Evolutionary conservation across 1,139 yeast species (phyloP), one percentile per base, ranked within the genome.

Genomic region (Lodderomyces parapsilosis): DNA sequence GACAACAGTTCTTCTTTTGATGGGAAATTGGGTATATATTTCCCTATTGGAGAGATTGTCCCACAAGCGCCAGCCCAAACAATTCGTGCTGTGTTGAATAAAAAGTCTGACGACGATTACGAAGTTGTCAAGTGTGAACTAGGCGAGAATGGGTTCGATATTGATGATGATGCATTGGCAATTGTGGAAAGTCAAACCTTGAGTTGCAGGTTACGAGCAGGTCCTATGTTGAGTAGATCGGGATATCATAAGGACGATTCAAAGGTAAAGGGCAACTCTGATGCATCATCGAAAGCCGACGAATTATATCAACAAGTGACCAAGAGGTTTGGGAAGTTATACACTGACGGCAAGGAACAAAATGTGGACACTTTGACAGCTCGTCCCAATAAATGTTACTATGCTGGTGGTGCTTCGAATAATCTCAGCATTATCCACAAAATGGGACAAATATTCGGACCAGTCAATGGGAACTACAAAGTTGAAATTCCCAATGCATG

Each of bases 401-500:
- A 78, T 57, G 97, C 89, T 20, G 97, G 97, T 13, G 97, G 97
- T 15, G 90, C 91, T 1, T 83, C 94, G 13, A 78, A 80, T 42
- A 90, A 90, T 61, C 50, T 60, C 25, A 78, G 88, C 23, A 83
- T 90, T 41, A 81, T 89, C 37, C 60, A 65, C 20, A 83, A 80
- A 47, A 83, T 87, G 74, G 81, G 91, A 3, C 71, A 83, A 11
- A 83, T 90, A 6, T 63, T 90, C 33, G 90, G 91, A 4, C 75
- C 82, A 2, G 49, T 55, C 11, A 68, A 76, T 15, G 94, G 93
- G 2, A 81, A 85, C 45, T 88, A 65, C 60, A 78, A 81, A 49
- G 84, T 85, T 23, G 93, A 87, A 55, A 78, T 88, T 39, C 82
- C 93, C 6, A 90, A 90, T 63, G 95, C 96, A 1, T 90, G 97